Evolutionary conservation across 345 rosid genomes (phyloP).

Genomic region (Hibiscus tridactylites): DNA sequence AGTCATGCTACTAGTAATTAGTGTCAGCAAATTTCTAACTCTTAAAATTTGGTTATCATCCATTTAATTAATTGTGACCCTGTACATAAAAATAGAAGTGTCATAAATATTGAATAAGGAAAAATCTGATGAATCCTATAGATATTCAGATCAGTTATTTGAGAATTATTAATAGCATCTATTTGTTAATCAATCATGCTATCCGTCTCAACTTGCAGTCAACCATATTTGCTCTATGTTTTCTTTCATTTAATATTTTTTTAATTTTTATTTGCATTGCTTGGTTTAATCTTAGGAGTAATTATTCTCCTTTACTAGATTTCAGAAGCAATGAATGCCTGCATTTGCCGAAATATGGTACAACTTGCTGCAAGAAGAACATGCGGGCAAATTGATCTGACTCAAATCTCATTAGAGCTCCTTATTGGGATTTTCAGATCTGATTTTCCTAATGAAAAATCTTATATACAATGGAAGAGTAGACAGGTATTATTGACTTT

Average conservation of each 20-base stretch:
- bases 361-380: conserved; percentile 49
- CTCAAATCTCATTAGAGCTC: conserved; percentile 69
- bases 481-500: conserved; percentile 56
- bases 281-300: conserved; percentile 17
- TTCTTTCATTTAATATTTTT: not conserved
- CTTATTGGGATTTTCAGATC: conserved; percentile 73
- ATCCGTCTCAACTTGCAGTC: not conserved
- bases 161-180: not conserved
- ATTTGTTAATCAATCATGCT: not conserved
- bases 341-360: conserved; percentile 61
- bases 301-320: conserved; percentile 39
- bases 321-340: conserved; percentile 78
- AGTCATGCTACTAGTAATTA: not conserved
- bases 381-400: conserved; percentile 61
- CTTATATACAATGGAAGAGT: conserved; percentile 74
- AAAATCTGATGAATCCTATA: not conserved
- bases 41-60: not conserved
- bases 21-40: not conserved
- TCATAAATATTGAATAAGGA: not conserved
- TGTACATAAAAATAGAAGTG: not conserved
- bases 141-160: not conserved
- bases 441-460: conserved; percentile 73
- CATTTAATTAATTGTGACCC: not conserved
- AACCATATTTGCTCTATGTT: not conserved
- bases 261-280: not conserved